Base-by-base conservation (phyloP, 129 eudicot species). In the Gnaphalium uliginosum region DNA sequence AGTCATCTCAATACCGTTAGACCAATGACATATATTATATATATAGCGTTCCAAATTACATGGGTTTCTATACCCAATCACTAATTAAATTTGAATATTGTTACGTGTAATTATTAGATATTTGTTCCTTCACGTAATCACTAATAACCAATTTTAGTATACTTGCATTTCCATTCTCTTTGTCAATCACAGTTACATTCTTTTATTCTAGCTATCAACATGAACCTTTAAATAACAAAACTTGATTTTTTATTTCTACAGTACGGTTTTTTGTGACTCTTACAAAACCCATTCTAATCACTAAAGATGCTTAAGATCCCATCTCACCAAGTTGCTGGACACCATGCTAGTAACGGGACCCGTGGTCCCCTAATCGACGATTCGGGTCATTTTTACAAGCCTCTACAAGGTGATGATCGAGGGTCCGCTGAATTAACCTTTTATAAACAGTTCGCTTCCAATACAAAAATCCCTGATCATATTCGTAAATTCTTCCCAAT, bases 251-350 rank as follows among this genome's bases (percentile, higher is more conserved):
- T 17, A 27, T 37, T 67, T 11, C 17, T 43, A 43, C 50, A 11
- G 50, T 43, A 43, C 50, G 2, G 50, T 17, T 4, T 9, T 43
- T 13, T 43, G 17, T 13, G 1, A 43, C 2, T 43, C 17, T 4
- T 10, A 0, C 19, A 22, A 61, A 69, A 61, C 57, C 26, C 6
- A 33, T 56, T 18, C 8, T 15, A 18, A 80, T 68, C 27, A 58
- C 25, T 14, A 70, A 8, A 78, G 64, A 88, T 86, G 98, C 83
- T 92, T 5, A 90, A 87, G 85, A 84, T 75, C 43, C 92, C 97
- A 26, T 60, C 61, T 69, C 92, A 93, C 82, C 98, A 93, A 78
- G 98, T 90, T 71, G 98, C 97, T 13, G 98, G 98, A 4, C 98
- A 90, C 85, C 79, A 85, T 79, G 98, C 97, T 11, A 39, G 48